phyloP scores from a whole-genome alignment of 192 early-diverging fungal species.

The Rhizophlyctis rosea region DNA sequence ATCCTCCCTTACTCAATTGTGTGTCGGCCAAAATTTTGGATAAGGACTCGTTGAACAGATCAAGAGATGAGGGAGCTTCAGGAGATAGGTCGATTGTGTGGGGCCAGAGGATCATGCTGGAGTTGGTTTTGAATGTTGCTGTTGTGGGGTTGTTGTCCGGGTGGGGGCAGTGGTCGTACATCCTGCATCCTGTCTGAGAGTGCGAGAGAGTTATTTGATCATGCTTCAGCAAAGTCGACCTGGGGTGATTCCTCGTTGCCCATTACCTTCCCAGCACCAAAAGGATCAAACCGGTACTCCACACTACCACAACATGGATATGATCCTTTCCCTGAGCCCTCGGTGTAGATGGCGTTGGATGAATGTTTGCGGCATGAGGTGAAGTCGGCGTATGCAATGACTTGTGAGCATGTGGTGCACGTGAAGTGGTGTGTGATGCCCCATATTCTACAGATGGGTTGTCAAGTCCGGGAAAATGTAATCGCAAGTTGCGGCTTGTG shows the following conservation, averaged over 20 bases:
- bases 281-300: conserved; percentile 29
- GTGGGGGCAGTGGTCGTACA: conserved; percentile 7
- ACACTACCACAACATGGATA: conserved; percentile 32
- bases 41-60: not conserved
- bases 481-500: not conserved
- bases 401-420: conserved; percentile 24
- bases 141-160: not conserved
- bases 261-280: conserved; percentile 20
- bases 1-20: no score
- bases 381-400: conserved; percentile 28
- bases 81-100: not conserved
- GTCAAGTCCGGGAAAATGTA: not conserved
- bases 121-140: conserved; percentile 11
- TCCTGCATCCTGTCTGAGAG: conserved; percentile 10
- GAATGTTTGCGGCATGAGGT: conserved; percentile 21
- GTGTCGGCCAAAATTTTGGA: no score
- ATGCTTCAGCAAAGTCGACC: not conserved
- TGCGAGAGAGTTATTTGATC: not conserved
- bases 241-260: not conserved
- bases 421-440: conserved; percentile 25
- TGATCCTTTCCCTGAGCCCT: conserved; percentile 13
- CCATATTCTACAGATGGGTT: conserved; percentile 31
- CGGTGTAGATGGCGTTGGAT: conserved; percentile 7
- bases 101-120: not conserved
- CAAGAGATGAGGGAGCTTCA: not conserved